A percentile compares a stretch with the other conserved stretches of the same genome.
Conservation (phyloP, 2,329 filamentous ascomycete genomes). For the Amylocarpus encephaloides region DNA sequence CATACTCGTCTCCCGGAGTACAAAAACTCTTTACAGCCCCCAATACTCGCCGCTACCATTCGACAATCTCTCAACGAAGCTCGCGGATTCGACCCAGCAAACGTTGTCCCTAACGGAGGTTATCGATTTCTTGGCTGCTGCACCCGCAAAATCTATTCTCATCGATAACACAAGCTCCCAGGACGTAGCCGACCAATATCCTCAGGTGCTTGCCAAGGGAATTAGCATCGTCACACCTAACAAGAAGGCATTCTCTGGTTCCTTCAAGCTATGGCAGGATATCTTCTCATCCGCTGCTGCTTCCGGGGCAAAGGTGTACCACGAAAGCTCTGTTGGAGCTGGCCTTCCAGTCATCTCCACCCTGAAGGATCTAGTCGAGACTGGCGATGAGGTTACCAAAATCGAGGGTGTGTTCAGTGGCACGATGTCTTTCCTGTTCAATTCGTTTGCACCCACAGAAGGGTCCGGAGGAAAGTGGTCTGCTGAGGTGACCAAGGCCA, state of each 20-base stretch:
- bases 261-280: conserved; percentile 73
- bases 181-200: conserved; percentile 77
- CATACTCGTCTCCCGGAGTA: conserved; percentile 79
- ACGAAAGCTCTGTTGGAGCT: conserved; percentile 91
- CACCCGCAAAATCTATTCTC: conserved; percentile 72
- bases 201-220: conserved; percentile 69
- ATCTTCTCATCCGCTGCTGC: conserved; percentile 71
- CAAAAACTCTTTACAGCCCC: conserved; percentile 69
- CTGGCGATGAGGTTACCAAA: conserved; percentile 82
- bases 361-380: conserved; percentile 87
- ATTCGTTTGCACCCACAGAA: conserved; percentile 81
- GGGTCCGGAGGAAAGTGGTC: conserved; percentile 79
- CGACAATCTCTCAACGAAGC: conserved; percentile 52
- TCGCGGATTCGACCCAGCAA: conserved; percentile 57
- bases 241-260: conserved; percentile 93
- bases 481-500: conserved; percentile 84
- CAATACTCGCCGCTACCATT: conserved; percentile 65
- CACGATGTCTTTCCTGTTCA: conserved; percentile 97
- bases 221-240: conserved; percentile 94
- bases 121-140: conserved; percentile 68
- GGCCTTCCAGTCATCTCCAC: conserved; percentile 92
- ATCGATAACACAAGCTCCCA: conserved; percentile 96
- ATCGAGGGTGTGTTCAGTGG: conserved; percentile 98
- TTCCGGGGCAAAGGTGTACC: conserved; percentile 77
- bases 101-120: conserved; percentile 65